Evolutionary conservation across 169 alveolate species (phyloP), one percentile per base, ranked within the genome.

Genomic region (Blepharisma undulans): DNA sequence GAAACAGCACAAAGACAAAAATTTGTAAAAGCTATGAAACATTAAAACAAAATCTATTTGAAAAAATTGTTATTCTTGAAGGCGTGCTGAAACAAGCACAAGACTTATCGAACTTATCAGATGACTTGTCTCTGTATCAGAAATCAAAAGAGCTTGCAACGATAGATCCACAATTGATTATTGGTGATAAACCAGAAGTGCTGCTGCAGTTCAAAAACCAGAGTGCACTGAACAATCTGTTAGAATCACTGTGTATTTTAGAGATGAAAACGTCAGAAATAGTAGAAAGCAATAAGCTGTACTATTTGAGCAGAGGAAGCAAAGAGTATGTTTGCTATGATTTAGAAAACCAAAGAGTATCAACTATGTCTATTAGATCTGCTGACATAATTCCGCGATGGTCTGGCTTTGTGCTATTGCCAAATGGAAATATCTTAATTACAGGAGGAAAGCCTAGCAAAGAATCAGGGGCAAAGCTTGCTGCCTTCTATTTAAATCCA

Each of bases 401-500:
- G 84, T 29, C 76, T 12, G 25, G 76, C n/a, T 86, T 60, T 32
- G 30, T 59, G 8, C 29, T 36, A 0, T 72, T 86, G 14, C 76
- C 91, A 25, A 85, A 86, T 8, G 60, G 84, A 18, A 60, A 27
- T 21, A 36, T 86, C 34, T 86, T 86, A 72, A 85, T 86, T 4
- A 72, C 91, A 22, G 91, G 91, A 19, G 91, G 91, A 30, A 86
- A 86, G 72, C 32, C 29, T 30, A 85, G 72, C 48, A 86, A 36
- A 33, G 72, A 86, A n/a, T 86, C 91, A 34, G 91, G 91, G 27
- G 61, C 91, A 19, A 27, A 30, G 8, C 30, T 22, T 21, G 72
- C 84, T 86, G 25, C 72, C 48, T 29, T 86, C 48, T 71, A 71
- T 22, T 25, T 86, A 19, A 48, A 61, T 22, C 80, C 91, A 25